These are phyloP conservation scores for Ogataea hybrid DNA, from an alignment of 1,139 yeast species.

Conservation along the genomic window DNA sequence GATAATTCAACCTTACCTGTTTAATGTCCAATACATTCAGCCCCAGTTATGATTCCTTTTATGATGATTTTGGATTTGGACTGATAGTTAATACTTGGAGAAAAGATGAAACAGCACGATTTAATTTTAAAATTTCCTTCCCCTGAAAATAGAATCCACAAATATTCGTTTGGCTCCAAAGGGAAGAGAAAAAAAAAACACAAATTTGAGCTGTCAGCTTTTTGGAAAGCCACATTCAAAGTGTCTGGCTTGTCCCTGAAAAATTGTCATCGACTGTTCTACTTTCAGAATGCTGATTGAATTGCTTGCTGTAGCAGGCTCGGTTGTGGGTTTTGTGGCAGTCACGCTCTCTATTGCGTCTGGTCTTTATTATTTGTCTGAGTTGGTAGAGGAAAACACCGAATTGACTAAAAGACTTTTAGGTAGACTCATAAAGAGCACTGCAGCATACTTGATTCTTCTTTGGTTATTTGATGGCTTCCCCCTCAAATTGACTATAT, in stretches of 20 bases:
- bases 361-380: constrained; percentile 87
- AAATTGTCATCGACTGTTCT: too few species aligned
- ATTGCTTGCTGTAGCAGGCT: constrained; percentile 65
- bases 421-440: constrained; percentile 56
- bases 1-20: not conserved
- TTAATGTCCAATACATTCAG: not conserved
- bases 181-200: not conserved
- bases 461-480: constrained; percentile 72
- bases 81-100: not conserved
- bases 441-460: constrained; percentile 52
- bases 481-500: constrained; percentile 62
- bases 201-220: not conserved
- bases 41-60: too few species aligned
- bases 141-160: too few species aligned
- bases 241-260: too few species aligned
- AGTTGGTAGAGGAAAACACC: constrained; percentile 89
- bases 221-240: too few species aligned
- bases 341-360: too few species aligned
- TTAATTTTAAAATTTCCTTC: too few species aligned
- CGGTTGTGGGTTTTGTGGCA: constrained; percentile 77
- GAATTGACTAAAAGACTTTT: constrained; percentile 77
- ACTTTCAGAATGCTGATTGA: constrained; percentile 44
- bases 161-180: too few species aligned
- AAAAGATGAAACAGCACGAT: not conserved
- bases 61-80: too few species aligned